Conservation (phyloP, 768 basidiomycete species). For the Asterophora parasitica region DNA sequence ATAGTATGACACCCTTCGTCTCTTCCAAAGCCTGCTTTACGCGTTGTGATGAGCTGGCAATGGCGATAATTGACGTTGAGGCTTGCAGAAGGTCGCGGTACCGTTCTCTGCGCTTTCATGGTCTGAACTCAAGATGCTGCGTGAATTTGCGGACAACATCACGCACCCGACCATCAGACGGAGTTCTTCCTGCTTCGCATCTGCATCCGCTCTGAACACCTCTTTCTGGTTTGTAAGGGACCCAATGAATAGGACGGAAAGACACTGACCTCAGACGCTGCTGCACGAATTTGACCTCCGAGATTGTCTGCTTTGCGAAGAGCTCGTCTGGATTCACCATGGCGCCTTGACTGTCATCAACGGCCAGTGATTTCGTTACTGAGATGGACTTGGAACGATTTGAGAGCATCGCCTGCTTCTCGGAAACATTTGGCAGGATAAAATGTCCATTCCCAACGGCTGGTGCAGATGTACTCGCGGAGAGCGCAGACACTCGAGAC, state of each 20-base stretch:
- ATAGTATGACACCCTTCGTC: conserved; percentile 47
- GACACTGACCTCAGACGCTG: conserved; percentile 56
- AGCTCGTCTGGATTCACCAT: conserved; percentile 65
- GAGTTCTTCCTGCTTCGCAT: conserved; percentile 83
- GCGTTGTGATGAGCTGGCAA: conserved; percentile 61
- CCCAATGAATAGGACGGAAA: not conserved
- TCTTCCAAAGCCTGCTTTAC: conserved; percentile 63
- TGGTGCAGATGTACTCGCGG: conserved; percentile 16
- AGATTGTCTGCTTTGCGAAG: conserved; percentile 64
- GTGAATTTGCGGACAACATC: conserved; percentile 1
- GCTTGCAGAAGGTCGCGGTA: conserved; percentile 86
- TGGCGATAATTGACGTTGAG: conserved; percentile 77
- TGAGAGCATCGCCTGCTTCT: conserved; percentile 8
- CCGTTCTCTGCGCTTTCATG: conserved; percentile 75
- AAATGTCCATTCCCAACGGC: conserved; percentile 21
- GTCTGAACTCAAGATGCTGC: conserved; percentile 25
- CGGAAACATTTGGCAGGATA: conserved; percentile 12
- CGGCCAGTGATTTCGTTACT: conserved; percentile 15
- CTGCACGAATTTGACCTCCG: conserved; percentile 65
- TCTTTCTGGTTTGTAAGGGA: not conserved
- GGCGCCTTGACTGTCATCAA: conserved; percentile 17
- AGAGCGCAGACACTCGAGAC: conserved; percentile 23
- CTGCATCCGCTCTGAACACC: conserved; percentile 64
- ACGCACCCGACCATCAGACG: conserved; percentile 91
- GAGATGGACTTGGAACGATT: conserved; percentile 14